A percentile compares a stretch with the other conserved stretches of the same genome.
Conservation (phyloP, 2,329 filamentous ascomycete genomes). For the Scortechinia acanthostroma region DNA sequence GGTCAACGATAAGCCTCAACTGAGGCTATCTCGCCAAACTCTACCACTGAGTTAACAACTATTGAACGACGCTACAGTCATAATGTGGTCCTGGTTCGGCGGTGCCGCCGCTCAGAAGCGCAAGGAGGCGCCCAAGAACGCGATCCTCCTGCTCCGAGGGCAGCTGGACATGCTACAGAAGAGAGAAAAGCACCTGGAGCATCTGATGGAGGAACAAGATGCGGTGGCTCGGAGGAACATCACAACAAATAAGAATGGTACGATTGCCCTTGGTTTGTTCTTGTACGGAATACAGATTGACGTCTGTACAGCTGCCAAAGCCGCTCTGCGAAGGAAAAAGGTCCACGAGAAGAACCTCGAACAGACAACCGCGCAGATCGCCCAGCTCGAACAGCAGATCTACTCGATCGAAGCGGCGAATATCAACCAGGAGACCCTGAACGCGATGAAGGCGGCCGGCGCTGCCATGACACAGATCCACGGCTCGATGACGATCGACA, state of each 20-base stretch:
- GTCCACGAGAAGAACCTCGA: constrained; percentile 58
- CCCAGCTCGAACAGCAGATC: constrained; percentile 62
- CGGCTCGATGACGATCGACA: neutral
- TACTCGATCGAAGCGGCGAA: constrained; percentile 65
- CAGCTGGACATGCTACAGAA: constrained; percentile 67
- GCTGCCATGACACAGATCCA: constrained; percentile 46
- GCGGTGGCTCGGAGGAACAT: constrained; percentile 57
- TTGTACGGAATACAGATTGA: neutral
- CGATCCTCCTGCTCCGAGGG: constrained; percentile 53
- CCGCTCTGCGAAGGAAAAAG: constrained; percentile 62
- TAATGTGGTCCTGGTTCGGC: constrained; percentile 58
- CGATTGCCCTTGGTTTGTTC: neutral
- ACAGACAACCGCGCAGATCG: constrained; percentile 57
- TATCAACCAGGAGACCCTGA: constrained; percentile 66
- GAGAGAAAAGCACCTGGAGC: constrained; percentile 59
- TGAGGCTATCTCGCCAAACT: no score
- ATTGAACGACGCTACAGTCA: no score
- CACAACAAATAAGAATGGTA: constrained; percentile 38
- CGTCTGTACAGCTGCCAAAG: constrained; percentile 45
- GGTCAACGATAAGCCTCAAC: no score
- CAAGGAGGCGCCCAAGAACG: constrained; percentile 65
- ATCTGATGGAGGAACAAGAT: constrained; percentile 63
- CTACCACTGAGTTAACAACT: no score
- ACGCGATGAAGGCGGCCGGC: constrained; percentile 62
- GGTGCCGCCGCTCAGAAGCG: constrained; percentile 46